A percentile compares a stretch with the other conserved stretches of the same genome.
Conservation (phyloP, 768 basidiomycete genomes). For the Termitomyces sp. region DNA sequence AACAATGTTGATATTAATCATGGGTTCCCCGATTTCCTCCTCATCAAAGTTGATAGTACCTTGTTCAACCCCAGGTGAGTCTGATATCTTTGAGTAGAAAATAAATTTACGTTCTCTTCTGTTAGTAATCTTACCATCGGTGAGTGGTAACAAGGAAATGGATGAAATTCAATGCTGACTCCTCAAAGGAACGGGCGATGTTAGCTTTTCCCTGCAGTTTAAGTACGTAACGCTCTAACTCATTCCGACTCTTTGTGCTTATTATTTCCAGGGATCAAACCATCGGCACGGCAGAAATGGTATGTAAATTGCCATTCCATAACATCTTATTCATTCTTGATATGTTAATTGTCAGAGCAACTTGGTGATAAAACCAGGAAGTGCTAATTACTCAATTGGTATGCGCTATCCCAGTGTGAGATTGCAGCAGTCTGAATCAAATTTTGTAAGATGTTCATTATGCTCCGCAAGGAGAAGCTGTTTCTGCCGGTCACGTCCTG, state of each 20-base stretch:
- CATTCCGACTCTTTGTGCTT: background rate
- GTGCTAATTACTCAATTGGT: constrained; percentile 51
- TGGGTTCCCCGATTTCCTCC: constrained; percentile 59
- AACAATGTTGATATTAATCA: constrained; percentile 59
- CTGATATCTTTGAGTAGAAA: constrained; percentile 13
- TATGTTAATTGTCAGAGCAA: constrained; percentile 29
- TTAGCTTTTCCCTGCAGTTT: constrained; percentile 55
- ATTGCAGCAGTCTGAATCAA: background rate
- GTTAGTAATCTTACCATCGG: constrained; percentile 39
- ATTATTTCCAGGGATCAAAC: constrained; percentile 32
- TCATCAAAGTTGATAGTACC: constrained; percentile 57
- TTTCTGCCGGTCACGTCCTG: constrained; percentile 46
- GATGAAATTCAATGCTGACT: constrained; percentile 17
- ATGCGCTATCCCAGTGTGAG: constrained; percentile 1
- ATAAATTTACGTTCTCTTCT: background rate
- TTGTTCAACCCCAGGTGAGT: constrained; percentile 62
- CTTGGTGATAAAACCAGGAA: constrained; percentile 56
- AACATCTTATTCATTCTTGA: background rate
- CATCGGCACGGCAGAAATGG: constrained; percentile 56
- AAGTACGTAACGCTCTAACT: constrained; percentile 27
- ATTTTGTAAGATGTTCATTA: constrained; percentile 48
- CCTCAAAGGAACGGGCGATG: constrained; percentile 52
- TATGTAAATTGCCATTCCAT: constrained; percentile 16
- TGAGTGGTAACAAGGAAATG: constrained; percentile 10
- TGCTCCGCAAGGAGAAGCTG: constrained; percentile 48